Conservation (phyloP, 768 basidiomycete species). For the Pleurotus salmoneostramineus region DNA sequence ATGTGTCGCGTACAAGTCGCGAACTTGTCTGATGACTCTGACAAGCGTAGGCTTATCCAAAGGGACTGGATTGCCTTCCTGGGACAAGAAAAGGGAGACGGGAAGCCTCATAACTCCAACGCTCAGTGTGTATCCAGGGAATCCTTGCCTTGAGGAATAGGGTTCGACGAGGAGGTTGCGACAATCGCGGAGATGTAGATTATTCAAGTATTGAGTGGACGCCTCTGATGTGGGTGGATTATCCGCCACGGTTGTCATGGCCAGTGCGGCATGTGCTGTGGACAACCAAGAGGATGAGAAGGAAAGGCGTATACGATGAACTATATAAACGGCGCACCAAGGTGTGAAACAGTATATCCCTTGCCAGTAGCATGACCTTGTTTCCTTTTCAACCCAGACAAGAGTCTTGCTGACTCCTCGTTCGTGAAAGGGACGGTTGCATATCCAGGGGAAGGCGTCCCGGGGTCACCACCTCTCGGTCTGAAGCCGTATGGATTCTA, state of each 20-base stretch:
- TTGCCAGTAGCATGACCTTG: background rate
- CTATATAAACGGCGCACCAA: constrained; percentile 7
- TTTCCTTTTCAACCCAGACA: constrained; percentile 8
- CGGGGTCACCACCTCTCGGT: background rate
- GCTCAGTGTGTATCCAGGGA: constrained; percentile 19
- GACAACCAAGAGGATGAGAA: background rate
- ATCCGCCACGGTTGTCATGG: constrained; percentile 13
- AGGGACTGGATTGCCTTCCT: constrained; percentile 1
- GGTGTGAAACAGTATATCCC: constrained; percentile 13
- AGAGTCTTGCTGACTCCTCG: constrained; percentile 10
- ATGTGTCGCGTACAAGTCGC: constrained; percentile 11
- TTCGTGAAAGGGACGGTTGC: constrained; percentile 9
- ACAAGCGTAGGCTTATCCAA: constrained; percentile 8
- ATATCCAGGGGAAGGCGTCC: constrained; percentile 5
- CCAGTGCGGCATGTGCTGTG: constrained; percentile 18
- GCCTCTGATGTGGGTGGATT: constrained; percentile 14
- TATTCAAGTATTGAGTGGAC: constrained; percentile 9
- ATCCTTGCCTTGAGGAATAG: constrained; percentile 11
- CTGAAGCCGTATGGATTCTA: constrained; percentile 12
- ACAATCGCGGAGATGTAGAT: constrained; percentile 15
- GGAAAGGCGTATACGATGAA: background rate
- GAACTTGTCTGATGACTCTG: constrained; percentile 6
- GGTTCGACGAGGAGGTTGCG: constrained; percentile 14
- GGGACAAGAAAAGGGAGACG: constrained; percentile 14
- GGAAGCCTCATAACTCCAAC: constrained; percentile 13